Evolutionary conservation across 164 flowering plant species (phyloP).

Genomic region (Dillenia suffruticosa): DNA sequence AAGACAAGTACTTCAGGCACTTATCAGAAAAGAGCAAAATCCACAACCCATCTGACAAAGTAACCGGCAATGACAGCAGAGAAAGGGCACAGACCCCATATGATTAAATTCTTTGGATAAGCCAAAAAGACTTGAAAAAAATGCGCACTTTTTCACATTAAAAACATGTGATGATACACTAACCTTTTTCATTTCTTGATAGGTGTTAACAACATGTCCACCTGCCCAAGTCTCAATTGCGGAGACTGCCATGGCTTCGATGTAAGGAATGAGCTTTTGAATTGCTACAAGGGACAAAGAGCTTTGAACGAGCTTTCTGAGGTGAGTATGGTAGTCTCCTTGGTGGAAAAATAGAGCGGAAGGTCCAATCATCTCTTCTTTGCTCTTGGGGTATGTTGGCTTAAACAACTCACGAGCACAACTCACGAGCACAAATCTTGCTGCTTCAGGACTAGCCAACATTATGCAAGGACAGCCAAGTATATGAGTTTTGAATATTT

Average conservation of each 20-base stretch:
- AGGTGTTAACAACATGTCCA: conserved; percentile 53
- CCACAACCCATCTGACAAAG: conserved; percentile 5
- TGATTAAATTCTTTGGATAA: neutral
- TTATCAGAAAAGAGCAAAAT: conserved; percentile 7
- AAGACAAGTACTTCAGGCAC: neutral
- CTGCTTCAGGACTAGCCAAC: conserved; percentile 84
- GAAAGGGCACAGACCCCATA: neutral
- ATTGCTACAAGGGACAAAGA: conserved; percentile 50
- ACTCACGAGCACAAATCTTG: conserved; percentile 61
- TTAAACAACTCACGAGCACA: conserved; percentile 76
- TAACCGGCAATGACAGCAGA: neutral
- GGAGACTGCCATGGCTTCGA: conserved; percentile 41
- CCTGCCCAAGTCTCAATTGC: conserved; percentile 47
- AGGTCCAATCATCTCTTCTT: conserved; percentile 74
- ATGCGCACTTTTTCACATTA: conserved; percentile 2
- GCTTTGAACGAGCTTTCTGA: conserved; percentile 65
- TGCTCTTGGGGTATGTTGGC: conserved; percentile 89
- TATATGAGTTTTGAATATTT: conserved; percentile 80
- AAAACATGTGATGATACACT: neutral
- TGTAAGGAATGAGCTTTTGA: conserved; percentile 33
- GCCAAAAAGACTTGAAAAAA: conserved; percentile 6
- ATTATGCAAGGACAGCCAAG: conserved; percentile 82
- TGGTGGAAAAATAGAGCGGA: conserved; percentile 82
- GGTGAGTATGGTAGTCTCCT: conserved; percentile 63
- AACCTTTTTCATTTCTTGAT: conserved; percentile 80